Evolutionary conservation across 2,329 filamentous ascomycete genomes (phyloP).

Genomic region (Karstenula rhodostoma): DNA sequence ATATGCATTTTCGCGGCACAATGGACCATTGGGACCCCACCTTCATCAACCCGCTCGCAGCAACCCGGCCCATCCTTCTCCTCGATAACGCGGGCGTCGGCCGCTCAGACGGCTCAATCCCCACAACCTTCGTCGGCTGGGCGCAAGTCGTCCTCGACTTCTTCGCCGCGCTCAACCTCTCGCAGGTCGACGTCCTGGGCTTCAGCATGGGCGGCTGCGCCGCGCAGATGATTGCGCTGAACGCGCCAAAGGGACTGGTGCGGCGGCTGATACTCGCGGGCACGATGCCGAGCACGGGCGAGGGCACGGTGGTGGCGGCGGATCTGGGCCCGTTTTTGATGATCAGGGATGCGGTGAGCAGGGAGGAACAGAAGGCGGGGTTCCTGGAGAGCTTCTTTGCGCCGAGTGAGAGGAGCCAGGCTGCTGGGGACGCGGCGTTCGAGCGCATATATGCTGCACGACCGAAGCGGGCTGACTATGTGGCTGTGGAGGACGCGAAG

Average conservation of each 20-base stretch:
- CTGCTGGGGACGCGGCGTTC: conserved; percentile 14
- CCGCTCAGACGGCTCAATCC: conserved; percentile 54
- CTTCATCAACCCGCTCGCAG: conserved; percentile 56
- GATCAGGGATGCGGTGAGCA: conserved; percentile 6
- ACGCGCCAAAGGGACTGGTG: conserved; percentile 40
- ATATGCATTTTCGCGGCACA: conserved; percentile 33
- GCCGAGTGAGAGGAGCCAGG: conserved; percentile 18
- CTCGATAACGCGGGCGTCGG: conserved; percentile 61
- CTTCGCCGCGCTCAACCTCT: conserved; percentile 40
- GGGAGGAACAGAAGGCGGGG: conserved; percentile 8
- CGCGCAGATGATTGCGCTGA: conserved; percentile 57
- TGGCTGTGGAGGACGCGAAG: conserved; percentile 14
- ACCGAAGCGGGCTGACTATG: conserved; percentile 8
- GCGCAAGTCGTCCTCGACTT: conserved; percentile 37
- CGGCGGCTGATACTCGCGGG: conserved; percentile 57
- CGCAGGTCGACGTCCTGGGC: conserved; percentile 56
- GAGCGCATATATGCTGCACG: conserved; percentile 10
- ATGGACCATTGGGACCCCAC: conserved; percentile 36
- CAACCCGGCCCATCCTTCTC: conserved; percentile 54
- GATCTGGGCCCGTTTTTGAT: neutral
- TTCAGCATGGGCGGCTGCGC: conserved; percentile 61
- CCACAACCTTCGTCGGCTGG: conserved; percentile 50
- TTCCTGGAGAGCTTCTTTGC: conserved; percentile 21
- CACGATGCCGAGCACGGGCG: conserved; percentile 52
- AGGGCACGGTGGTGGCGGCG: conserved; percentile 33